These are phyloP conservation scores for Scytalidium lignicola DNA, from an alignment of 2,329 filamentous ascomycete genomes.

Conservation along the genomic window DNA sequence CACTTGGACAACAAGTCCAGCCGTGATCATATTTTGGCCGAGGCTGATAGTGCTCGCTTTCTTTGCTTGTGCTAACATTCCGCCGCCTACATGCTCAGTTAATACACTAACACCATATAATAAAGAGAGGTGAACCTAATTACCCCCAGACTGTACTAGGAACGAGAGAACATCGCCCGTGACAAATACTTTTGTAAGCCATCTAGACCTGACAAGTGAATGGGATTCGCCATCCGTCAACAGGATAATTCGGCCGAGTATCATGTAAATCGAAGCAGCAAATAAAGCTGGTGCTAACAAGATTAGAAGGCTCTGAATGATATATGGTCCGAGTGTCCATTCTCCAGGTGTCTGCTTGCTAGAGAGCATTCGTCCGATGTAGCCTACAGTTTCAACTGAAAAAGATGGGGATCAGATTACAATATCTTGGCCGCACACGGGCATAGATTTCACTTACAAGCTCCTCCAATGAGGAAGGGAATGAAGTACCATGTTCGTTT, in stretches of 20 bases:
- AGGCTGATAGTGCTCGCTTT: slow-evolving; percentile 12
- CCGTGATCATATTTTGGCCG: slow-evolving; percentile 38
- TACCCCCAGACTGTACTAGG: slow-evolving; percentile 28
- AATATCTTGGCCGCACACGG: not conserved
- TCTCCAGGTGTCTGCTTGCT: slow-evolving; percentile 12
- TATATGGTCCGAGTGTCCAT: slow-evolving; percentile 21
- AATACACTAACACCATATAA: not conserved
- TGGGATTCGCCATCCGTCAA: slow-evolving; percentile 29
- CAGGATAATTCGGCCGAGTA: slow-evolving; percentile 28
- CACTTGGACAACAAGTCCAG: slow-evolving; percentile 43
- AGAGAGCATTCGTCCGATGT: slow-evolving; percentile 19
- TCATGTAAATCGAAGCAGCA: slow-evolving; percentile 33
- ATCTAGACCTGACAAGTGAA: slow-evolving; percentile 32
- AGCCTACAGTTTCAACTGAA: slow-evolving; percentile 33
- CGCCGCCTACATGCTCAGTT: slow-evolving; percentile 17
- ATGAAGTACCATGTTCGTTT: slow-evolving; percentile 45
- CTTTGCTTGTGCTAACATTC: slow-evolving; percentile 20
- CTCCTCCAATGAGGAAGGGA: slow-evolving; percentile 45
- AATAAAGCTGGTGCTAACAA: slow-evolving; percentile 33
- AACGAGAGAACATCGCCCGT: slow-evolving; percentile 38
- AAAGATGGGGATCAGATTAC: not conserved
- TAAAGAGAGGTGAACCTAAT: not conserved
- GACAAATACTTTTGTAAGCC: slow-evolving; percentile 41
- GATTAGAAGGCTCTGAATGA: slow-evolving; percentile 29
- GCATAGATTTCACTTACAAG: slow-evolving; percentile 33